Conservation (phyloP, 108 stramenopile species). For the Conticribra weissflogii region DNA sequence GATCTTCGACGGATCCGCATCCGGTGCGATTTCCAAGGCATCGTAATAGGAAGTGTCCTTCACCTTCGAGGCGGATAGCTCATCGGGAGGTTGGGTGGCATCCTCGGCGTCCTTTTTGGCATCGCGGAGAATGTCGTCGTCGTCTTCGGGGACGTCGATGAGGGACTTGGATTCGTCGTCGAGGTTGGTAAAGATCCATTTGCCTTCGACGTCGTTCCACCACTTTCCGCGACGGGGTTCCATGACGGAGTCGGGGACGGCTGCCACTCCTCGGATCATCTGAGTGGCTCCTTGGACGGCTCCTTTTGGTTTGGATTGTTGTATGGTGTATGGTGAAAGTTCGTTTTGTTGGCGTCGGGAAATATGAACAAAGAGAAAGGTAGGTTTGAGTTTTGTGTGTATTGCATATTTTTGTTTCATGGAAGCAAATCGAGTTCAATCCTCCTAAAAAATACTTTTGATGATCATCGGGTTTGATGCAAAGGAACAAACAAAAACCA, state of each 20-base stretch:
- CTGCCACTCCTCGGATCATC: slow-evolving; percentile 66
- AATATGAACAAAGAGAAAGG: too few relatives aligned
- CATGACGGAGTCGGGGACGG: slow-evolving; percentile 59
- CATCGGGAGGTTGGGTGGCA: slow-evolving; percentile 12
- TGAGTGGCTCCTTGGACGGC: slow-evolving; percentile 53
- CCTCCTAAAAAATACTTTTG: too few relatives aligned
- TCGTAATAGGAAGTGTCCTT: slow-evolving; percentile 77
- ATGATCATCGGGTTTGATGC: too few relatives aligned
- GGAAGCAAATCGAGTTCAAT: too few relatives aligned
- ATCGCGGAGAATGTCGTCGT: slow-evolving; percentile 62
- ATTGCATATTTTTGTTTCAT: too few relatives aligned
- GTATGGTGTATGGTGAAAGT: too few relatives aligned
- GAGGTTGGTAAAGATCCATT: slow-evolving; percentile 66
- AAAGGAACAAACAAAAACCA: too few relatives aligned
- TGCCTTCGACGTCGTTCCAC: slow-evolving; percentile 78
- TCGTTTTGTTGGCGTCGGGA: too few relatives aligned
- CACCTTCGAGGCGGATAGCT: slow-evolving; percentile 48
- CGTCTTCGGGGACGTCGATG: slow-evolving; percentile 58
- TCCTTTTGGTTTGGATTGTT: slow-evolving; percentile 15
- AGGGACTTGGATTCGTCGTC: slow-evolving; percentile 49
- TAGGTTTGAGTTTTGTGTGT: too few relatives aligned
- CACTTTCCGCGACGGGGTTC: slow-evolving; percentile 76
- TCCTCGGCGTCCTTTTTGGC: slow-evolving; percentile 54
- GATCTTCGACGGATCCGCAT: slow-evolving; percentile 75
- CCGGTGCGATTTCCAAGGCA: slow-evolving; percentile 67